Conservation (phyloP, 2,329 filamentous ascomycete species). For the Lithohypha guttulata region DNA sequence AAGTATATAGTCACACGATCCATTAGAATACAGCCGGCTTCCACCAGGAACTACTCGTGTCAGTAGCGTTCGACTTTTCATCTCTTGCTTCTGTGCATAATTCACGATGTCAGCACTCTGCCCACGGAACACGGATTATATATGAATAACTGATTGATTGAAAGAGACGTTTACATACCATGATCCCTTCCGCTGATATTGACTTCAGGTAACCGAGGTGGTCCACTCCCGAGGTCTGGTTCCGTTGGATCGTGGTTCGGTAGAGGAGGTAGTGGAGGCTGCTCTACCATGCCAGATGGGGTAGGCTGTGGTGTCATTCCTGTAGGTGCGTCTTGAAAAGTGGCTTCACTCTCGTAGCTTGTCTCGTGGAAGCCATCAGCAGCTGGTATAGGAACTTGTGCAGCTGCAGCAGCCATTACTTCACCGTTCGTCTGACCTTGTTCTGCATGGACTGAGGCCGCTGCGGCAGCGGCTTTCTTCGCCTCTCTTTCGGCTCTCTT, state of each 20-base stretch:
- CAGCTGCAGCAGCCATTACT: background rate
- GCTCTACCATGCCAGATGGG: slow-evolving; percentile 5
- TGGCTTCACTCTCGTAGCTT: slow-evolving; percentile 14
- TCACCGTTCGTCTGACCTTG: slow-evolving; percentile 1
- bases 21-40: slow-evolving; percentile 19
- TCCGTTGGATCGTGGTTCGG: background rate
- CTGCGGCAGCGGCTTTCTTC: slow-evolving; percentile 12
- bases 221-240: background rate
- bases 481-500: slow-evolving; percentile 24
- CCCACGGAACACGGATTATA: background rate
- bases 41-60: slow-evolving; percentile 17
- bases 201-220: background rate
- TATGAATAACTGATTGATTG: slow-evolving; percentile 3
- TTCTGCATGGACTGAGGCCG: slow-evolving; percentile 8
- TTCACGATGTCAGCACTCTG: too few relatives aligned
- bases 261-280: background rate
- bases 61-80: slow-evolving; percentile 4
- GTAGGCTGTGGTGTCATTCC: slow-evolving; percentile 5
- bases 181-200: slow-evolving; percentile 20
- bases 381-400: slow-evolving; percentile 7
- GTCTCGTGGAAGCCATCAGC: slow-evolving; percentile 10
- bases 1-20: background rate
- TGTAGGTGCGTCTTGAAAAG: slow-evolving; percentile 13
- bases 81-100: background rate
- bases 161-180: slow-evolving; percentile 17